Percentiles rank a stretch among this genome's conserved stretches.
These are phyloP conservation scores for Ziziphus jujuba DNA, from an alignment of 306 rosid species.

Conservation along the genomic window DNA sequence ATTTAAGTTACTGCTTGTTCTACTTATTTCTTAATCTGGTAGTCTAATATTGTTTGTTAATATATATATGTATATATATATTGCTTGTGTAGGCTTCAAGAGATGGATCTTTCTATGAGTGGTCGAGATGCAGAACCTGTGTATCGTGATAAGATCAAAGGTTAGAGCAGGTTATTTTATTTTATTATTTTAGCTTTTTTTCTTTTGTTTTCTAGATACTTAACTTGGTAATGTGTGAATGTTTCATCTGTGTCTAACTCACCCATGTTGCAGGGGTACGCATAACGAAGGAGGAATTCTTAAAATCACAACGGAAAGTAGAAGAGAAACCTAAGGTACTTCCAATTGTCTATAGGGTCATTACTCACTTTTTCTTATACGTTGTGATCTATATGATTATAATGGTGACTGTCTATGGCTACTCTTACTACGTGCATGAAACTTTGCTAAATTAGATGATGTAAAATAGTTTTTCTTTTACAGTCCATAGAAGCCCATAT, in stretches of 20 bases:
- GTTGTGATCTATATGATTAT: not conserved
- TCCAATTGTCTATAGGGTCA: not conserved
- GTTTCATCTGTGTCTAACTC: constrained; percentile 15
- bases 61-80: not conserved
- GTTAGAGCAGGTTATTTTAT: constrained; percentile 37
- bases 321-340: constrained; percentile 89
- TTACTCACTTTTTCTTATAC: not conserved
- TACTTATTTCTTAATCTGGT: not conserved
- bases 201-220: constrained; percentile 22
- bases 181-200: constrained; percentile 6
- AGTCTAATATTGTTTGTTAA: not conserved
- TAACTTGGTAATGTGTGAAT: constrained; percentile 3
- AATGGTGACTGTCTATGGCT: not conserved
- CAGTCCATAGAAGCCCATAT: too few relatives aligned
- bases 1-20: not conserved
- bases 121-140: constrained; percentile 71
- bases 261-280: constrained; percentile 53
- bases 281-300: constrained; percentile 64
- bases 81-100: constrained; percentile 55
- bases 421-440: not conserved
- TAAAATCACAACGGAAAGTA: constrained; percentile 64
- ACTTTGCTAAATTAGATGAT: too few relatives aligned
- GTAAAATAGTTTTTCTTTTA: too few relatives aligned
- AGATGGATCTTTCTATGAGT: constrained; percentile 71
- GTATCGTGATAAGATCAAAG: constrained; percentile 80